Evolutionary conservation across 345 rosid genomes (phyloP), one percentile per base, ranked within the genome.

Genomic region (Clarkia xantiana): DNA sequence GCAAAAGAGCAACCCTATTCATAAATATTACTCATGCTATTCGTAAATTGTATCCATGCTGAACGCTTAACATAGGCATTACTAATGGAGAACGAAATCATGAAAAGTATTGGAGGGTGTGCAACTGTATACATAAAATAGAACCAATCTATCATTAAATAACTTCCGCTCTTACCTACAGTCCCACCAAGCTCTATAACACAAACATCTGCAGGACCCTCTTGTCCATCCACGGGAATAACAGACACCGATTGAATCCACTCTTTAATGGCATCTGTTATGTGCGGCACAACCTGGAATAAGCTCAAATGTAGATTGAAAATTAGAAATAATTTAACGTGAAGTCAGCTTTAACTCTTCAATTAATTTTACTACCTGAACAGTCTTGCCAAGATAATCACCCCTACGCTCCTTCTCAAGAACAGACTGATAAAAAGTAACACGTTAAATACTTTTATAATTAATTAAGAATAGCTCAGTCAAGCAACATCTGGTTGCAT

Each of bases 131-230:
- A 2, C 25, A 22, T 22, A 22, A 22, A 22, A 22, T 5, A 22
- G 25, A 15, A 17, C 18, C 10, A 1, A 22, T 23, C 7, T 8
- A 18, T 14, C 17, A 18, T 40, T 44, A 16, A 25, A 42, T 0
- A 45, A 10, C 62, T 38, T 62, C 11, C 41, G 58, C 57, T 64
- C 82, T 71, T 73, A 90, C 98, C 98, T 62, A 86, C 93, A 51
- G 98, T 91, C 52, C 98, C 98, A 47, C 98, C 98, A 59, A 91
- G 69, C 75, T 91, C 98, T 66, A 91, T 91, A 45, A 91, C 96
- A 67, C 98, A 91, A 60, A 86, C 93, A 78, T 86, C 81, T 0
- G 94, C 86, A 45, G 90, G 78, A 14, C 81, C 94, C 59, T 84
- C 82, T 54, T 74, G 68, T 54, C 96, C 98, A 76, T 91, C 98